A percentile compares a stretch with the other conserved stretches of the same genome.
These are phyloP conservation scores for Boletus rubescentipes DNA, from an alignment of 768 basidiomycete genomes.

Conservation along the genomic window DNA sequence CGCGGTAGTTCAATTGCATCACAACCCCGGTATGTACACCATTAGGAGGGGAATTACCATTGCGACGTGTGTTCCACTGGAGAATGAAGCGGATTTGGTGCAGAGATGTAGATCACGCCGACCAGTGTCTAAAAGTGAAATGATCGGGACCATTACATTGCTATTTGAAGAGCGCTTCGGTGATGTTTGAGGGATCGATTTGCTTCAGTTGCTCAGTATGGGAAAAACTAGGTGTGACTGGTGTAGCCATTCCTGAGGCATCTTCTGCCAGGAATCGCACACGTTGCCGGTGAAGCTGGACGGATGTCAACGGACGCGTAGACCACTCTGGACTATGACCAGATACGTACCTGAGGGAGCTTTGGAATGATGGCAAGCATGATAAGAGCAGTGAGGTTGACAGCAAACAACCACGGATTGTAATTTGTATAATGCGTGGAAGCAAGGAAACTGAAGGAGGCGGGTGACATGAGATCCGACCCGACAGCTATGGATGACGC, in stretches of 20 bases:
- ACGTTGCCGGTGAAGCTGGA: conserved; percentile 77
- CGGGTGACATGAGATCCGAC: not conserved
- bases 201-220: conserved; percentile 42
- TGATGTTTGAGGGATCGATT: conserved; percentile 37
- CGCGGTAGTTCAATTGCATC: conserved; percentile 18
- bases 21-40: conserved; percentile 35
- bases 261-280: conserved; percentile 73
- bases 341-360: conserved; percentile 75
- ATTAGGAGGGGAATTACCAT: conserved; percentile 32
- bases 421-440: conserved; percentile 99
- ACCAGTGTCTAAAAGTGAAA: conserved; percentile 16
- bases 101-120: conserved; percentile 12
- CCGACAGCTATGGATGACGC: conserved; percentile 29
- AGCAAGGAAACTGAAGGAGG: conserved; percentile 72
- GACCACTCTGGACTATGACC: not conserved
- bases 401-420: conserved; percentile 87
- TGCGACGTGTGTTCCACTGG: conserved; percentile 19
- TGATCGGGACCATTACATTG: conserved; percentile 19
- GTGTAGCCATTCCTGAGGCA: conserved; percentile 64
- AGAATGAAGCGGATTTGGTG: conserved; percentile 12
- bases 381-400: conserved; percentile 82
- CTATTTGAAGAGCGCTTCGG: conserved; percentile 46
- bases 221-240: conserved; percentile 57
- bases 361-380: conserved; percentile 87
- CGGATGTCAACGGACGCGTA: conserved; percentile 15